A percentile compares a stretch with the other conserved stretches of the same genome.
phyloP scores from a whole-genome alignment of 768 basidiomycete species.

The Pisolithus microcarpus region DNA sequence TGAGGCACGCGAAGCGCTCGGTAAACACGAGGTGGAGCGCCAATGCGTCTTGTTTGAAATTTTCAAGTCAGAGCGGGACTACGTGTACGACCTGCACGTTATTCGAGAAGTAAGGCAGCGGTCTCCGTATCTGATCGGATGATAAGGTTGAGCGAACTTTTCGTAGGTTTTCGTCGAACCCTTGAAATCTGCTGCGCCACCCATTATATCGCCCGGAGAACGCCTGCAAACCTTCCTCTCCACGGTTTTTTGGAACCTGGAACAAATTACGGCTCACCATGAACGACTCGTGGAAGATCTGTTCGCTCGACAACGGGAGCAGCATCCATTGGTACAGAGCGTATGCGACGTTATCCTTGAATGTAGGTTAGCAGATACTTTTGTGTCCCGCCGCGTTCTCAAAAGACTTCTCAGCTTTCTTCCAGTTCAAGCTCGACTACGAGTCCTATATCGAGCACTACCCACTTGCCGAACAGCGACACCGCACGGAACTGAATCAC shows the following conservation, averaged over 20 bases:
- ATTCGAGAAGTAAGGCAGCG: slow-evolving; percentile 50
- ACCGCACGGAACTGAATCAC: slow-evolving; percentile 65
- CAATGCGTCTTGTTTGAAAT: slow-evolving; percentile 87
- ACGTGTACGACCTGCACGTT: slow-evolving; percentile 72
- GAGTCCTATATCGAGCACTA: slow-evolving; percentile 86
- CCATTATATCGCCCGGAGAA: slow-evolving; percentile 49
- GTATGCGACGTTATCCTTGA: slow-evolving; percentile 84
- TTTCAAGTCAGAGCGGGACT: slow-evolving; percentile 84
- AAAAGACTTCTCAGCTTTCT: slow-evolving; percentile 22
- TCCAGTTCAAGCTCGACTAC: slow-evolving; percentile 55
- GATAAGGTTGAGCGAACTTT: slow-evolving; percentile 1
- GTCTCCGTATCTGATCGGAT: neutral
- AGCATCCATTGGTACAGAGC: slow-evolving; percentile 76
- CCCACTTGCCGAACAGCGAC: slow-evolving; percentile 75
- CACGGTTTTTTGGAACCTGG: slow-evolving; percentile 81
- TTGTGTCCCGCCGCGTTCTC: slow-evolving; percentile 9
- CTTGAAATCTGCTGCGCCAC: slow-evolving; percentile 52
- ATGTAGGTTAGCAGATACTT: slow-evolving; percentile 35
- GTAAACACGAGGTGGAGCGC: slow-evolving; percentile 71
- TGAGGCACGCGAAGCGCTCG: slow-evolving; percentile 63
- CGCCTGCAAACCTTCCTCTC: slow-evolving; percentile 56
- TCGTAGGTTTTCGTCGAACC: slow-evolving; percentile 66
- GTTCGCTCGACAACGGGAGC: slow-evolving; percentile 75
- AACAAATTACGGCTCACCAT: slow-evolving; percentile 60
- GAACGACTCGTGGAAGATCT: slow-evolving; percentile 62